Evolutionary conservation across 2,329 filamentous ascomycete genomes (phyloP), one percentile per base, ranked within the genome.

Genomic region (Venturiaceae sp.): DNA sequence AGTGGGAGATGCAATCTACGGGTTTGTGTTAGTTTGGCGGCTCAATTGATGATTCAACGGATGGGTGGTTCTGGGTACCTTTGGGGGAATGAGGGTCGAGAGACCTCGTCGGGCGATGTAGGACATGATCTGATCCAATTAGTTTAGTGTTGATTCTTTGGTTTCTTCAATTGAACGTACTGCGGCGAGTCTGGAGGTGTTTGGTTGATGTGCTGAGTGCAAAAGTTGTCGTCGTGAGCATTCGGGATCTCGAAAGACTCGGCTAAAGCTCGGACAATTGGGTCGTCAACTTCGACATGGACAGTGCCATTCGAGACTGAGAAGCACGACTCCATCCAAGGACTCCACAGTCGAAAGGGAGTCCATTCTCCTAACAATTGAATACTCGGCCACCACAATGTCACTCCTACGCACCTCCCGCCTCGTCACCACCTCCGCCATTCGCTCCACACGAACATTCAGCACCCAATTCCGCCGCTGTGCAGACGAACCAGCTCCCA

Each of bases 81-180:
- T 99, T 72, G 95, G 94, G 69, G 95, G 95, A 71, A 99, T 96
- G 77, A 99, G 87, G 82, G 95, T 96, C 74, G 94, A 97, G 73
- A 96, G 87, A 83, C 84, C 88, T 80, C 92, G 86, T 79, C 88
- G 89, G 72, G 86, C 84, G 72, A 95, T 83, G 84, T 86, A 94
- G 83, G 90, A 96, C 92, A 96, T 96, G 67, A 71, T 75, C 58
- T 59, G 44, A 34, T 33, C 60, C 61, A 65, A 63, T 66, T 67
- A 50, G 30, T 30, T 50, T n/a, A 64, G 60, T 50, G 44, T 1
- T 30, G 44, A 7, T n/a, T 50, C 13, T 14, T 28, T 1, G 7
- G 14, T 3, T 7, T 3, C 1, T 30, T 30, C 44, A n/a, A 30
- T 50, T 50, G 44, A 14, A 50, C 44, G 44, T 50, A 50, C 44